Percentiles rank a stretch among this genome's conserved stretches.
These are phyloP conservation scores for Boletus subparvulus DNA, from an alignment of 768 basidiomycete species.

Conservation along the genomic window DNA sequence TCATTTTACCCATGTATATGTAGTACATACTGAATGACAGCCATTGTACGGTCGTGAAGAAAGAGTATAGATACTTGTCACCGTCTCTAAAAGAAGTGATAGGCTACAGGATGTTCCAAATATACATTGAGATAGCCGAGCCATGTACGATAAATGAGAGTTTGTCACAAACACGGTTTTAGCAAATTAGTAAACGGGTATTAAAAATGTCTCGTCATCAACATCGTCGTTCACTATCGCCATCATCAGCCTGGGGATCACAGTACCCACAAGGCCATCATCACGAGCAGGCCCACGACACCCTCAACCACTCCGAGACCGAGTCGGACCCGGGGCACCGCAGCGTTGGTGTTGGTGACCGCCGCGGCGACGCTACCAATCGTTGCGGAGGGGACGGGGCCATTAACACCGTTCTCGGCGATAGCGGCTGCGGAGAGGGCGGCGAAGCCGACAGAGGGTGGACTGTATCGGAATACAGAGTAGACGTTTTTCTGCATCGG, in stretches of 20 bases:
- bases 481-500: conserved; percentile 51
- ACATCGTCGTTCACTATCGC: neutral
- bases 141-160: neutral
- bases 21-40: neutral
- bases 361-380: conserved; percentile 52
- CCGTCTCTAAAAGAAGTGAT: too few species aligned
- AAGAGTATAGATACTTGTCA: neutral
- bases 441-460: conserved; percentile 53
- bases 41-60: neutral
- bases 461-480: conserved; percentile 51
- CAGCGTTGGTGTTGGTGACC: conserved; percentile 34
- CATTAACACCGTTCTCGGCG: conserved; percentile 31
- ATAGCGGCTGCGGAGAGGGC: conserved; percentile 35
- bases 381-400: conserved; percentile 51
- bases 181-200: neutral
- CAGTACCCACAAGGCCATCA: neutral
- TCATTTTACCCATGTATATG: conserved; percentile 6
- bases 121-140: neutral
- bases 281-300: neutral
- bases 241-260: neutral
- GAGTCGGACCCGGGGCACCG: neutral
- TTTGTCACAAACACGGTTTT: neutral
- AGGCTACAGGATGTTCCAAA: conserved; percentile 2
- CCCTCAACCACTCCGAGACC: neutral
- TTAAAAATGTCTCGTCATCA: neutral